Conservation (phyloP, 768 basidiomycete genomes). For the Pleurotus djamor region DNA sequence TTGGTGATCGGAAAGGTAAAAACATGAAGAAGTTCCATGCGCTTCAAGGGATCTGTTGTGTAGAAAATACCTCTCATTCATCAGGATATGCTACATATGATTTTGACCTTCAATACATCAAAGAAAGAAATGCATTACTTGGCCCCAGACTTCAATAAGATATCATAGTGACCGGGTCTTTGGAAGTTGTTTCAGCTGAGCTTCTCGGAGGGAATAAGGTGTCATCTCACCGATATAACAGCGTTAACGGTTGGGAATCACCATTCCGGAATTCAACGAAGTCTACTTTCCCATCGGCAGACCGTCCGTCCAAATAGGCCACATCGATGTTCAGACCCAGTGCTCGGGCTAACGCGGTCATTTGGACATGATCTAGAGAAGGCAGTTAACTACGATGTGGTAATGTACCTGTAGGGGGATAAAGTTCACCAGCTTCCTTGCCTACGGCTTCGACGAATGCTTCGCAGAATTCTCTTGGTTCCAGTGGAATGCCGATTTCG, state of each 20-base stretch:
- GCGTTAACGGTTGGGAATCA: conserved; percentile 53
- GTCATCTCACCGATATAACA: conserved; percentile 67
- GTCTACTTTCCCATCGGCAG: conserved; percentile 49
- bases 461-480: conserved; percentile 68
- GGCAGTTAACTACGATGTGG: too few species aligned
- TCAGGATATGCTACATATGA: too few species aligned
- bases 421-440: conserved; percentile 77
- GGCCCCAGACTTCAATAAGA: conserved; percentile 33
- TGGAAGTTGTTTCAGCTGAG: not conserved
- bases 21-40: too few species aligned
- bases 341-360: conserved; percentile 71
- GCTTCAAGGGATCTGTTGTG: too few species aligned
- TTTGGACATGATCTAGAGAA: conserved; percentile 85
- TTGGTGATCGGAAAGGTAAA: too few species aligned
- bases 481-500: conserved; percentile 60
- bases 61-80: too few species aligned
- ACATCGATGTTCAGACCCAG: conserved; percentile 67
- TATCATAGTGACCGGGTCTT: conserved; percentile 91
- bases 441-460: conserved; percentile 75
- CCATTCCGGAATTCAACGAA: conserved; percentile 58
- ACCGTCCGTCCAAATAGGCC: conserved; percentile 78
- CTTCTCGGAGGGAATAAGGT: conserved; percentile 3
- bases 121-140: not conserved
- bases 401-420: too few species aligned
- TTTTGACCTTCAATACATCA: too few species aligned